phyloP scores from a whole-genome alignment of 2,329 filamentous ascomycete genomes.

The Fusarium odoratissimum region DNA sequence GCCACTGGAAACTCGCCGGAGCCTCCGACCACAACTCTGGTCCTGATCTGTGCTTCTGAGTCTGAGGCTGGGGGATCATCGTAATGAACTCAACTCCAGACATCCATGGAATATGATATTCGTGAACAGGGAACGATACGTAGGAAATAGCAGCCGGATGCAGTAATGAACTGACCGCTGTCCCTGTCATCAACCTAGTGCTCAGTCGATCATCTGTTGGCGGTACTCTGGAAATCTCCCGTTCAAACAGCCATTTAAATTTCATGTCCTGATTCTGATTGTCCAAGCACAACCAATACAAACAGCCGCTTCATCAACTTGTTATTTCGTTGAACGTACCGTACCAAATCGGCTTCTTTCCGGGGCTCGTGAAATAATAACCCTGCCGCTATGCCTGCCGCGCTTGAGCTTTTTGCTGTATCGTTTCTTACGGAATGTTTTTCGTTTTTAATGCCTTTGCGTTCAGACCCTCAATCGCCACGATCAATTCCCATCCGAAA shows the following conservation, averaged over 20 bases:
- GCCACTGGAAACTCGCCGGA: neutral
- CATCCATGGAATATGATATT: slow-evolving; percentile 16
- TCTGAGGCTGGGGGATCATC: neutral
- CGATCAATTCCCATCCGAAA: slow-evolving; percentile 15
- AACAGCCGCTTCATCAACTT: neutral
- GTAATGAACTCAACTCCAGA: neutral
- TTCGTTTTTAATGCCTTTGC: neutral
- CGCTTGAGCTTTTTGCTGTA: slow-evolving; percentile 9
- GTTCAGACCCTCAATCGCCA: slow-evolving; percentile 29
- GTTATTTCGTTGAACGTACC: neutral
- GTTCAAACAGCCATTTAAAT: slow-evolving; percentile 13
- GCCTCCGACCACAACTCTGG: slow-evolving; percentile 1
- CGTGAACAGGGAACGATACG: slow-evolving; percentile 14
- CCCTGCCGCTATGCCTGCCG: slow-evolving; percentile 17
- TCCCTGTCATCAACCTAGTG: slow-evolving; percentile 6
- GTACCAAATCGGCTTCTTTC: slow-evolving; percentile 19
- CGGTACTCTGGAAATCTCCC: neutral
- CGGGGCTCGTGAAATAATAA: neutral
- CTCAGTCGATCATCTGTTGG: neutral
- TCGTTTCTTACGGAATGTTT: slow-evolving; percentile 12
- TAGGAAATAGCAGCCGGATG: neutral
- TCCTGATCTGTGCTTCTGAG: slow-evolving; percentile 4
- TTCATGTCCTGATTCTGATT: neutral
- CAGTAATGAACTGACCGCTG: slow-evolving; percentile 21
- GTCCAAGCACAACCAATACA: neutral